phyloP scores from a whole-genome alignment of 169 alveolate species.

The Sarcocystis neurona region DNA sequence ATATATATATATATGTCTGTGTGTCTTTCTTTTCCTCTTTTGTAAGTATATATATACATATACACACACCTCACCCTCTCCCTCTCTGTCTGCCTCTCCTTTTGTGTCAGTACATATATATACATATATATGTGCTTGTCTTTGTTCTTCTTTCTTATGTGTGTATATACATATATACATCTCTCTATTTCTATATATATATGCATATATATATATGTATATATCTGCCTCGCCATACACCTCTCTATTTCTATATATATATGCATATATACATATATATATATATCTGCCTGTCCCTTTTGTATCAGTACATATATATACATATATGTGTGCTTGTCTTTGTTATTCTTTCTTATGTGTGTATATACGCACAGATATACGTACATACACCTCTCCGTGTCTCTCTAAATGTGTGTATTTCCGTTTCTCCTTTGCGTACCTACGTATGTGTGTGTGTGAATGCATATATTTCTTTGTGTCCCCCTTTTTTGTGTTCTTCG shows the following conservation, averaged over 20 bases:
- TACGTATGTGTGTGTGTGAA: background rate
- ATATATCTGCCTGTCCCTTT: background rate
- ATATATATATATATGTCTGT: too few species aligned
- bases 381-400: background rate
- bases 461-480: background rate
- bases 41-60: too few species aligned
- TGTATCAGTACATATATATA: background rate
- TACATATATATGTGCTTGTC: too few species aligned
- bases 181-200: too few species aligned
- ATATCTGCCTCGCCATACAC: background rate
- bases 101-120: too few species aligned
- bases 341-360: background rate
- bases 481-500: too few species aligned
- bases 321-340: background rate
- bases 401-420: background rate
- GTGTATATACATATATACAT: too few species aligned
- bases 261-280: conserved; percentile 4
- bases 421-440: background rate
- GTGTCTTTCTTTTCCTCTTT: too few species aligned
- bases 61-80: too few species aligned
- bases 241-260: background rate
- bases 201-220: background rate
- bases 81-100: too few species aligned
- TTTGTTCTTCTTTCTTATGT: too few species aligned
- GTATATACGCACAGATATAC: background rate